Evolutionary conservation across 2,329 filamentous ascomycete genomes (phyloP).

Genomic region (Penicillium janthinellum): DNA sequence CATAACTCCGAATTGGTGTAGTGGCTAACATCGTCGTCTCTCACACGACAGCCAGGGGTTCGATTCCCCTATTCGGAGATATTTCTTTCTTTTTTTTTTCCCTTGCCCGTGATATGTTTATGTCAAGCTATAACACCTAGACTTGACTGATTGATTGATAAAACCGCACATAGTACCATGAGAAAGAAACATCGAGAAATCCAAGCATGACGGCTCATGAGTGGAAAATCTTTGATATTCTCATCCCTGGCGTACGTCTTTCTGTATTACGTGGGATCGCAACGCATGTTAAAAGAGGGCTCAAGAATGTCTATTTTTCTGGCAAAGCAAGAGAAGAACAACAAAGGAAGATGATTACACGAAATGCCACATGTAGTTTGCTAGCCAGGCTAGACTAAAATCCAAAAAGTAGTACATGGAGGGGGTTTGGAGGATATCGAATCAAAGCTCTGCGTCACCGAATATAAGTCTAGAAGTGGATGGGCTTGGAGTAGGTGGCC

Average conservation of each 20-base stretch:
- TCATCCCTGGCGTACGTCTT: no score
- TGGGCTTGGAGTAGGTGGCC: slow-evolving; percentile 92
- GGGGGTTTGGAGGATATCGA: slow-evolving; percentile 26
- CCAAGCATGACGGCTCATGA: no score
- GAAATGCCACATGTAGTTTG: slow-evolving; percentile 43
- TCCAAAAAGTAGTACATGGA: slow-evolving; percentile 30
- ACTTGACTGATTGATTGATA: no score
- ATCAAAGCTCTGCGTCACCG: slow-evolving; percentile 15
- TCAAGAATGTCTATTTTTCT: neutral
- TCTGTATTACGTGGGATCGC: no score
- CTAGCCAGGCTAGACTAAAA: slow-evolving; percentile 41
- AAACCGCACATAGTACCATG: no score
- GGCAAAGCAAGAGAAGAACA: neutral
- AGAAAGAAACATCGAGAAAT: no score
- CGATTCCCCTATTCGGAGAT: slow-evolving; percentile 34
- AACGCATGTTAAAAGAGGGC: neutral
- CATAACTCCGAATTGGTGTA: slow-evolving; percentile 31
- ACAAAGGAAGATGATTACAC: slow-evolving; percentile 34
- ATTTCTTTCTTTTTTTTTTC: neutral
- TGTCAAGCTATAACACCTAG: neutral
- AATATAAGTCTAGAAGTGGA: slow-evolving; percentile 72
- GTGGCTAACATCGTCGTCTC: slow-evolving; percentile 35
- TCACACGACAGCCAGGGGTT: slow-evolving; percentile 35
- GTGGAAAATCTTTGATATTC: no score
- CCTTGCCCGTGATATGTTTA: neutral